Evolutionary conservation across 805 yeast genomes (phyloP).

Genomic region (Hanseniaspora pseudoguilliermondii): DNA sequence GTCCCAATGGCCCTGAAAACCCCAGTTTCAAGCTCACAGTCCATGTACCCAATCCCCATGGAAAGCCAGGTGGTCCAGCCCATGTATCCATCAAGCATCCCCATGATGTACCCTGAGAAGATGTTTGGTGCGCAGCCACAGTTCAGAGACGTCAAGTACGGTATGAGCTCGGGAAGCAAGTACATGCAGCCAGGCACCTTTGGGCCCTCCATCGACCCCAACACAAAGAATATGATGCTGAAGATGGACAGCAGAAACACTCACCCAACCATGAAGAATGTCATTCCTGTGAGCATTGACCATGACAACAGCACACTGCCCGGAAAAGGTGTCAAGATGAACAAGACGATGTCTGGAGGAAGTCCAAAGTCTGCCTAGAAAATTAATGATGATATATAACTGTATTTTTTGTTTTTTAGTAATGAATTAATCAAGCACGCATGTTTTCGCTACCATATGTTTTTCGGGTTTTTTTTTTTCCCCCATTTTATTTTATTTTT

Average conservation of each 20-base stretch:
- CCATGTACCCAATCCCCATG: background rate
- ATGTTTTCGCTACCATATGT: too few relatives aligned
- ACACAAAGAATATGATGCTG: background rate
- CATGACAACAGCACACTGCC: background rate
- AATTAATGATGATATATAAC: background rate
- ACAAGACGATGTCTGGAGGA: background rate
- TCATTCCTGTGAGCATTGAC: background rate
- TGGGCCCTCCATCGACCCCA: background rate
- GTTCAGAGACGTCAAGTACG: background rate
- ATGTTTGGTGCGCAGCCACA: background rate
- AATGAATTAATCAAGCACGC: too few relatives aligned
- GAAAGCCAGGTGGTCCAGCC: background rate
- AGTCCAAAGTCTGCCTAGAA: background rate
- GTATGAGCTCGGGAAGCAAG: background rate
- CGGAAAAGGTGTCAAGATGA: background rate
- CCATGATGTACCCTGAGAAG: background rate
- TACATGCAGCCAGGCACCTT: background rate
- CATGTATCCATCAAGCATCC: background rate
- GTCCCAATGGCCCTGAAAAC: background rate
- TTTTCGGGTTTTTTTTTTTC: too few relatives aligned
- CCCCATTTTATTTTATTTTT: too few relatives aligned
- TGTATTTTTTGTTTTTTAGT: background rate
- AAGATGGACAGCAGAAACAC: background rate
- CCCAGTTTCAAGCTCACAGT: background rate
- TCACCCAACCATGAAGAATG: slow-evolving; percentile 3